phyloP scores from a whole-genome alignment of 1,139 yeast species.

The Debaryomyces psychrophilus region DNA sequence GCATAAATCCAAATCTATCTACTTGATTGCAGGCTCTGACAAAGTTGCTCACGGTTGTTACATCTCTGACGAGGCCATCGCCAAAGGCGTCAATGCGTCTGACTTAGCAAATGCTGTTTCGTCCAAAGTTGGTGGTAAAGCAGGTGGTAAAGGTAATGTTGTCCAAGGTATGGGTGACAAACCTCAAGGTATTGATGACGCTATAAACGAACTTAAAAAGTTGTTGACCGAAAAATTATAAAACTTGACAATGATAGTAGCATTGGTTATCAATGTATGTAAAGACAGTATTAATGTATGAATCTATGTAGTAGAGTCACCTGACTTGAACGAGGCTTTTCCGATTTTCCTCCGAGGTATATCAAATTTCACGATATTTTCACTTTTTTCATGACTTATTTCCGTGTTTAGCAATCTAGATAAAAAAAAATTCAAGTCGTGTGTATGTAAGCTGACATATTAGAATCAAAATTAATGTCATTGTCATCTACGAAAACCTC shows the following conservation, averaged over 20 bases:
- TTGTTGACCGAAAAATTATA: constrained; percentile 61
- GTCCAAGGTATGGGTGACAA: constrained; percentile 97
- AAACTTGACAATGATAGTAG: constrained; percentile 4
- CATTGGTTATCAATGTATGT: neutral
- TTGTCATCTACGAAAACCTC: neutral
- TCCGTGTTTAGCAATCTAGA: constrained; percentile 1
- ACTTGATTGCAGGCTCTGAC: constrained; percentile 78
- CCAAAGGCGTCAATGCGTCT: constrained; percentile 74
- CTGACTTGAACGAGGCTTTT: no score
- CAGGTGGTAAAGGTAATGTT: constrained; percentile 97
- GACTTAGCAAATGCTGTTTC: constrained; percentile 76
- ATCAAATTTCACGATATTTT: neutral
- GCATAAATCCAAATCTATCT: constrained; percentile 74
- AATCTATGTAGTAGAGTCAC: neutral
- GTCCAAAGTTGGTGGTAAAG: constrained; percentile 85
- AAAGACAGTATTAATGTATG: neutral
- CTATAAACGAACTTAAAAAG: constrained; percentile 68
- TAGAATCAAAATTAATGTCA: neutral
- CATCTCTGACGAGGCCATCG: constrained; percentile 71
- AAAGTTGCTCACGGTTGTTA: constrained; percentile 96
- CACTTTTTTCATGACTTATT: neutral
- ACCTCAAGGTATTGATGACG: constrained; percentile 66
- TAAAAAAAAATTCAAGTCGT: neutral
- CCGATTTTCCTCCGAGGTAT: neutral
- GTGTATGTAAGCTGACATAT: neutral